phyloP scores from a whole-genome alignment of 176 grass and related monocot species.

The Ensete ventricosum region DNA sequence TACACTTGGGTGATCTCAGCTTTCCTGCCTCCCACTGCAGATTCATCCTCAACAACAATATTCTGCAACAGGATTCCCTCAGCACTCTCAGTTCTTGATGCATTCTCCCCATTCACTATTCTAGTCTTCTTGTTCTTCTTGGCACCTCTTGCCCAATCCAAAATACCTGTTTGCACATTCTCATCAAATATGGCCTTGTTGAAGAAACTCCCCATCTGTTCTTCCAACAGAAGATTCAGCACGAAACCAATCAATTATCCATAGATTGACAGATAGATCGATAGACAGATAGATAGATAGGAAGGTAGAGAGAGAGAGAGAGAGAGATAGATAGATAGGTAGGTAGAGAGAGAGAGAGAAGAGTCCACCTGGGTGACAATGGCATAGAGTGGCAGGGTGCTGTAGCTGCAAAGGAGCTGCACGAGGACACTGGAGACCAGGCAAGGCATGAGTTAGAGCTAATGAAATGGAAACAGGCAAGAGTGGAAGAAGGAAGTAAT shows the following conservation, averaged over 20 bases:
- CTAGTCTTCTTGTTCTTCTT: constrained; percentile 22
- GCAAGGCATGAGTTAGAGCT: neutral
- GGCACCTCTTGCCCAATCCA: constrained; percentile 36
- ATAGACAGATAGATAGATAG: neutral
- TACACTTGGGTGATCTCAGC: neutral
- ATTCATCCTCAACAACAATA: neutral
- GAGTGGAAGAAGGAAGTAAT: neutral
- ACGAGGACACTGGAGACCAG: constrained; percentile 34
- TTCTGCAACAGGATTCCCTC: neutral
- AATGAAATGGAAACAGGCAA: neutral
- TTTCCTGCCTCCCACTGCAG: neutral
- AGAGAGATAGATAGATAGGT: neutral
- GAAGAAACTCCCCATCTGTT: constrained; percentile 81
- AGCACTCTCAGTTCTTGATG: neutral
- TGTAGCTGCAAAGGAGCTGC: constrained; percentile 61
- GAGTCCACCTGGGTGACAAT: constrained; percentile 68
- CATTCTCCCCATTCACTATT: neutral
- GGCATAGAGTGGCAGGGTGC: constrained; percentile 71
- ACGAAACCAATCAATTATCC: neutral
- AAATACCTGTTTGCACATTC: constrained; percentile 37
- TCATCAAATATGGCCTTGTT: constrained; percentile 74
- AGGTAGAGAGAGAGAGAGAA: neutral
- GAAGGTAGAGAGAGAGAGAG: neutral
- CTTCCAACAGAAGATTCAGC: neutral
- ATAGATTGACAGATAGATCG: neutral